These are phyloP conservation scores for Penicillium thymicola DNA, from an alignment of 2,329 filamentous ascomycete genomes.

Conservation along the genomic window DNA sequence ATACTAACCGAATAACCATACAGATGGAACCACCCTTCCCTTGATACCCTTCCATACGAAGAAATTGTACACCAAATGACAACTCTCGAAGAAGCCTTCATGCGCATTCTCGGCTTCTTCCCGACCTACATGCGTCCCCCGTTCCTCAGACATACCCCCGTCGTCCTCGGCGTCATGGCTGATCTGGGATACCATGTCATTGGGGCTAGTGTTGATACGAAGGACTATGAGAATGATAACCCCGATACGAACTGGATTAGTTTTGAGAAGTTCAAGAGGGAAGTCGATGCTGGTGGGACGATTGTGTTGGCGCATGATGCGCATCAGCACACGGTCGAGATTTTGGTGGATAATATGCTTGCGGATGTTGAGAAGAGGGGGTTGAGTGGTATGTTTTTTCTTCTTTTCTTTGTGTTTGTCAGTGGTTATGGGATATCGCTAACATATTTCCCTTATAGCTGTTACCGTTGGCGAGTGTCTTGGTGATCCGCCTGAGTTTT, in stretches of 20 bases:
- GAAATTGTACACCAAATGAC: slow-evolving; percentile 41
- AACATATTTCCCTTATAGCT: slow-evolving; percentile 26
- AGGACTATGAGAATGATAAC: slow-evolving; percentile 41
- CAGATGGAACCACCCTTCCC: slow-evolving; percentile 42
- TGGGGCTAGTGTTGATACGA: slow-evolving; percentile 42
- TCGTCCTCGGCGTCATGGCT: slow-evolving; percentile 36
- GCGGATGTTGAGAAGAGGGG: slow-evolving; percentile 41
- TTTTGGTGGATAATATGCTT: slow-evolving; percentile 35
- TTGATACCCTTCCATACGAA: slow-evolving; percentile 33
- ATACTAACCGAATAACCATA: background rate
- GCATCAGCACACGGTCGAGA: slow-evolving; percentile 35
- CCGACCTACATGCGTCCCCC: slow-evolving; percentile 51
- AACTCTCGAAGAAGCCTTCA: slow-evolving; percentile 40
- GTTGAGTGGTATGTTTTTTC: slow-evolving; percentile 29
- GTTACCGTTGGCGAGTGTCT: slow-evolving; percentile 59
- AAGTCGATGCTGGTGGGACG: slow-evolving; percentile 32
- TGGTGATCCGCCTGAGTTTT: slow-evolving; percentile 50
- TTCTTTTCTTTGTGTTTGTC: background rate
- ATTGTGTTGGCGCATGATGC: slow-evolving; percentile 40
- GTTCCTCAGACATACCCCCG: slow-evolving; percentile 37
- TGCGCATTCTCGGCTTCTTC: slow-evolving; percentile 41
- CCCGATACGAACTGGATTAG: slow-evolving; percentile 29
- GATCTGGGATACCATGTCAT: slow-evolving; percentile 48
- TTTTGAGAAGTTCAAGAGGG: slow-evolving; percentile 31
- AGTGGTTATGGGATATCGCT: background rate